A percentile compares a stretch with the other conserved stretches of the same genome.
These are phyloP conservation scores for Syncephalastrum contaminatum DNA, from an alignment of 371 early-diverging fungal genomes.

Conservation along the genomic window DNA sequence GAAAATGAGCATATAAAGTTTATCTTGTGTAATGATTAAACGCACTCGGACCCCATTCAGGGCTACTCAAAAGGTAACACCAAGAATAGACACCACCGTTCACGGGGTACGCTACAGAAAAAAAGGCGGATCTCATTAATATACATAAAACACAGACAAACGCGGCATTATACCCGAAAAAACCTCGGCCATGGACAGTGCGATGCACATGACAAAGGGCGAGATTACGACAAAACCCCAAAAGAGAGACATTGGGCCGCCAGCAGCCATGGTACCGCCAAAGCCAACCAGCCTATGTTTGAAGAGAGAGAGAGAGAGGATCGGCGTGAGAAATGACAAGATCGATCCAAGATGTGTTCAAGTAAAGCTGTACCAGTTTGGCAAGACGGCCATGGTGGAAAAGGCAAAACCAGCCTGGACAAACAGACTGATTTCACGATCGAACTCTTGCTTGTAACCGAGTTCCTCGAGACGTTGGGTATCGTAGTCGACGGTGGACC, in stretches of 20 bases:
- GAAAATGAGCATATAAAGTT: neutral
- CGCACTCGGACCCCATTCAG: slow-evolving; percentile 42
- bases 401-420: slow-evolving; percentile 26
- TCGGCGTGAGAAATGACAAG: no score
- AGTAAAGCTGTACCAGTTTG: slow-evolving; percentile 15
- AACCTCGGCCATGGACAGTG: slow-evolving; percentile 39
- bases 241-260: slow-evolving; percentile 33
- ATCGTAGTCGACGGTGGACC: slow-evolving; percentile 10
- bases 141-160: no score
- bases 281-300: slow-evolving; percentile 26
- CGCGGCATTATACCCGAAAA: slow-evolving; percentile 19
- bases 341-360: no score
- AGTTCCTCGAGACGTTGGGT: slow-evolving; percentile 19
- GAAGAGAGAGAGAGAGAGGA: neutral
- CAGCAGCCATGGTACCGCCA: slow-evolving; percentile 23
- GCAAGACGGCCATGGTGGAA: slow-evolving; percentile 27
- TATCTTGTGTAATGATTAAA: neutral
- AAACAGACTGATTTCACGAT: slow-evolving; percentile 22
- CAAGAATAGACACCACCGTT: slow-evolving; percentile 33
- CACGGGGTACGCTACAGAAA: slow-evolving; percentile 19
- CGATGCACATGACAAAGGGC: slow-evolving; percentile 38
- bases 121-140: no score
- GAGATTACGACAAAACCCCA: slow-evolving; percentile 29
- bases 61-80: slow-evolving; percentile 28
- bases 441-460: slow-evolving; percentile 27